Base-by-base conservation (phyloP, 2,329 filamentous ascomycete species). In the Lachnellula subtilissima region DNA sequence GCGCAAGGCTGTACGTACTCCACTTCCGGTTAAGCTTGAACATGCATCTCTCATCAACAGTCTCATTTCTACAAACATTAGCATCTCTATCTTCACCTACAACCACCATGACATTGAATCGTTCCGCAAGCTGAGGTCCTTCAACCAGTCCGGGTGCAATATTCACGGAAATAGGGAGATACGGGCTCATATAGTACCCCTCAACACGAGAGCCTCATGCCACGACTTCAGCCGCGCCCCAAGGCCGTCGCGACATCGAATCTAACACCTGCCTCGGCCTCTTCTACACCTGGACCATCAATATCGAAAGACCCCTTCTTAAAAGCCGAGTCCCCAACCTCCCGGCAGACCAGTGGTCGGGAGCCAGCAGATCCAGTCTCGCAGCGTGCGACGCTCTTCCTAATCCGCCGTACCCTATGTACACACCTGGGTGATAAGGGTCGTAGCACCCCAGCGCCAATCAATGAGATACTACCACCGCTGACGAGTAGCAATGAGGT, bases 401-500 rank as follows among this genome's bases (percentile, higher is more conserved):
- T 97, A 62, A 89, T 97, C 72, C 89, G 91, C 58, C 87, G 91
- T 50, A 86, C 87, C 39, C 83, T 97, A 48, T 96, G 90, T 71
- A 82, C 88, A n/a, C 86, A 90, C 64, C 80, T 73, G 65, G 70
- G 76, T 63, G 76, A 88, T 73, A 77, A 87, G 64, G 81, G 80
- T 46, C 77, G 77, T 35, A 66, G 59, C 59, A 73, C 75, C 15
- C 73, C 76, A n/a, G 72, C 75, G 32, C 82, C 89, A 49, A 86
- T 96, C 64, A 85, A 95, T 58, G 88, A 92, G 64, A 77, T 96
- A 45, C 77, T 99, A 47, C 94, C 93, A 57, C 91, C 92, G 40
- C 78, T 99, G 67, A 97, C 93, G 49, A 96, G 91, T 75, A 91
- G 91, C 51, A 96, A 96, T 71, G 91, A 95, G 65, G 84, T 97